Percentiles rank a stretch among this genome's conserved stretches.
These are phyloP conservation scores for Aspergillus sp. DNA, from an alignment of 2,329 filamentous ascomycete species.

Conservation along the genomic window DNA sequence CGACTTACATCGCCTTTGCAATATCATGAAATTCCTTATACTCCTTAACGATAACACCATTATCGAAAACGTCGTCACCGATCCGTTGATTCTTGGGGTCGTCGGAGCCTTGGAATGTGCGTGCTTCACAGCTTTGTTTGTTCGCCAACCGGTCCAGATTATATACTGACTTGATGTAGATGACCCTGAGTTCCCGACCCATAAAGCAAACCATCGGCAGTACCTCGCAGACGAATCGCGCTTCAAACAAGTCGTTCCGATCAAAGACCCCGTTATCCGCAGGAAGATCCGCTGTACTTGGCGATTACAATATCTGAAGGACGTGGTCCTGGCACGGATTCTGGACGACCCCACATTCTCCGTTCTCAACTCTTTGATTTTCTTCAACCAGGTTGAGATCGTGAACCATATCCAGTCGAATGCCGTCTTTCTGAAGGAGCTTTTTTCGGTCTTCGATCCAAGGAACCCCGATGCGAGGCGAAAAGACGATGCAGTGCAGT, in stretches of 20 bases:
- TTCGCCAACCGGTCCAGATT: no score
- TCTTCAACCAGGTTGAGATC: constrained; percentile 98
- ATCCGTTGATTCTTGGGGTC: constrained; percentile 81
- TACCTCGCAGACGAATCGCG: constrained; percentile 82
- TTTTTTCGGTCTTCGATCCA: constrained; percentile 75
- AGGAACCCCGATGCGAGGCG: constrained; percentile 57
- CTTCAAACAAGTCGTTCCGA: constrained; percentile 93
- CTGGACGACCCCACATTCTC: constrained; percentile 96
- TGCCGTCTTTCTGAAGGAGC: constrained; percentile 65
- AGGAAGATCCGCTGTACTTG: constrained; percentile 96
- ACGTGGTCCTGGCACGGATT: constrained; percentile 93
- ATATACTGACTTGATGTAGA: constrained; percentile 39
- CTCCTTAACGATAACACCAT: constrained; percentile 90
- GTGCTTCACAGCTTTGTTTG: constrained; percentile 11
- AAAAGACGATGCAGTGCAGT: constrained; percentile 89
- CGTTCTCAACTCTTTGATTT: constrained; percentile 93
- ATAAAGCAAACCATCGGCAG: constrained; percentile 94
- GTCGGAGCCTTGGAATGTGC: constrained; percentile 85
- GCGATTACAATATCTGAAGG: constrained; percentile 90
- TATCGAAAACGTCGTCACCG: constrained; percentile 86
- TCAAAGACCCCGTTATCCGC: constrained; percentile 71
- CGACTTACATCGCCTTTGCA: constrained; percentile 86
- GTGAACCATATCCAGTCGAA: constrained; percentile 89
- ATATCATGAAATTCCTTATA: constrained; percentile 95
- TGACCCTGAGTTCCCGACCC: constrained; percentile 92